Base-by-base conservation (phyloP, 2,329 filamentous ascomycete genomes). In the Cryphonectria parasitica region DNA sequence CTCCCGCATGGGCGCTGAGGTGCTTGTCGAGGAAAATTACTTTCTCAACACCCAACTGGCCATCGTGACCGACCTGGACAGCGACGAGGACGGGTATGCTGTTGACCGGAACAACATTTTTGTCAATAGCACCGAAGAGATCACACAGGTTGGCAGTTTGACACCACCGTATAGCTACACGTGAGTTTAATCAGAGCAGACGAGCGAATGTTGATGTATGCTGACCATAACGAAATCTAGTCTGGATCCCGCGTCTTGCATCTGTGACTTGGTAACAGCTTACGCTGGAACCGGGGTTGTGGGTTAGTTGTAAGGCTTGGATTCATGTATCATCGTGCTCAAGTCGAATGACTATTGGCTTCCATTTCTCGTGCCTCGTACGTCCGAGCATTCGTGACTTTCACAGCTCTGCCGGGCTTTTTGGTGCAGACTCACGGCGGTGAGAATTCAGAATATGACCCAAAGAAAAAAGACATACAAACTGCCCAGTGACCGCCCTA, bases 1-100 rank as follows among this genome's bases (percentile, higher is more conserved):
- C 80, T 84, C 86, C 43, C 85, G 85, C 62, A 79, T 83, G 73
- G 82, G 82, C 10, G 85, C 87, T 1, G 82, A 88, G 73, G 78
- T 88, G 1, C 82, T 87, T 15, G 80, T 88, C 8, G 85, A 88
- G 78, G 84, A 83, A 43, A 84, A 84, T 67, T 79, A 80, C 72
- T 87, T 86, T 74, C 77, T 79, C 31, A 83, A 80, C 58, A 80
- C 81, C n/a, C 81, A 81, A 71, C 79, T 83, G 22, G 76, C 82
- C 58, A 80, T 82, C 67, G 76, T 81, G 3, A 81, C 79, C 7
- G 76, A 81, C 71, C 79, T 83, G 43, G 84, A 86, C 75, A 85
- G 83, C 36, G 78, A 81, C 6, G 78, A 82, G 65, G 79, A 78
- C 4, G 84, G 84, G 1, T 85, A 81, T 66, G 83, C 83, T 8